Conservation (phyloP, 116 monocot genomes). For the Trichopus zeylanicus region DNA sequence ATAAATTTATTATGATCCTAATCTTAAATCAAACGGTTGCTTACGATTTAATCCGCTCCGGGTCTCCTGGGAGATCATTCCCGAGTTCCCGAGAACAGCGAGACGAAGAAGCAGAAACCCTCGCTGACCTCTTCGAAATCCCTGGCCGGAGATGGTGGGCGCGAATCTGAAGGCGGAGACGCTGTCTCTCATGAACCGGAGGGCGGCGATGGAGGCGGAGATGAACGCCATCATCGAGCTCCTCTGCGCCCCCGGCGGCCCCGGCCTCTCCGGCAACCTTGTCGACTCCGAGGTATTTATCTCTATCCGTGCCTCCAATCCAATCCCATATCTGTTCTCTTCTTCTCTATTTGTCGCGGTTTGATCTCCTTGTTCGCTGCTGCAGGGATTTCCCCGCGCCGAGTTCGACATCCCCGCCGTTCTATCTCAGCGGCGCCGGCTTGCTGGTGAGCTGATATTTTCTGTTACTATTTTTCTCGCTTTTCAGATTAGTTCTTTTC, state of each 20-base stretch:
- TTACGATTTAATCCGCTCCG: too few species aligned
- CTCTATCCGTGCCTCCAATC: not conserved
- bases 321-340: not conserved
- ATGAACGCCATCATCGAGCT: slow-evolving; percentile 70
- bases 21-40: too few species aligned
- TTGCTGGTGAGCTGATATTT: slow-evolving; percentile 24
- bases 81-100: too few species aligned
- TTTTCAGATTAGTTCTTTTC: too few species aligned
- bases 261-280: slow-evolving; percentile 75
- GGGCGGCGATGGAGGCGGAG: slow-evolving; percentile 55
- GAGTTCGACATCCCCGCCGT: slow-evolving; percentile 53
- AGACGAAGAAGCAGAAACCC: too few species aligned
- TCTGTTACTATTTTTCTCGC: not conserved
- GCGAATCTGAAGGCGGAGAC: slow-evolving; percentile 80
- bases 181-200: slow-evolving; percentile 50
- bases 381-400: slow-evolving; percentile 57
- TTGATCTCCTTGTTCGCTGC: not conserved
- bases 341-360: not conserved
- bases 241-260: slow-evolving; percentile 57
- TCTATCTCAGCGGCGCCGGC: slow-evolving; percentile 35
- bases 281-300: slow-evolving; percentile 53
- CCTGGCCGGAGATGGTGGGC: slow-evolving; percentile 81
- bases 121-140: too few species aligned
- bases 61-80: too few species aligned
- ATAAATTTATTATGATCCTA: too few species aligned